Base-by-base conservation (phyloP, 2,329 filamentous ascomycete species). In the Cytospora paraplurivora region DNA sequence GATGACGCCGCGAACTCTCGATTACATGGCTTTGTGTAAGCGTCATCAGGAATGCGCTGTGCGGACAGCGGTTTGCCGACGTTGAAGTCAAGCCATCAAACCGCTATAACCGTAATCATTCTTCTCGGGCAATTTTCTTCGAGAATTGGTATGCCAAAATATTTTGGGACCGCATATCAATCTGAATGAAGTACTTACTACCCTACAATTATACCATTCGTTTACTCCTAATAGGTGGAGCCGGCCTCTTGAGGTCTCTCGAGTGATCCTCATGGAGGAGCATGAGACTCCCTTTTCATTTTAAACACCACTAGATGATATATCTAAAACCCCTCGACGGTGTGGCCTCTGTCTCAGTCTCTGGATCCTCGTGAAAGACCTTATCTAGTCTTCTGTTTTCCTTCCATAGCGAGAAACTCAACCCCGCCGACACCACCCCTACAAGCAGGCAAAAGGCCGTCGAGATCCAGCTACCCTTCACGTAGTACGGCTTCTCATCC, bases 401-500 rank as follows among this genome's bases (percentile, higher is more conserved):
- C 34, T 49, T 53, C 61, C 61, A 63, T 27, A 63, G 61, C 12
- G 56, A 63, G 55, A 59, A 54, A 27, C 61, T 63, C 47, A 63
- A 35, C 6, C 47, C 51, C 7, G 61, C 61, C 11, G 61, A 59
- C 13, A 63, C 51, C 7, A 59, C 56, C 6, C 33, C 37, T 13
- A 63, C 61, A 21, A 63, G 17, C 38, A 63, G 35, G 49, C 61
- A 63, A n/a, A 59, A 63, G 1, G 55, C 61, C 13, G 56, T 63
- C 1, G 61, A 63, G n/a, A 63, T 63, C 61, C 55, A 63, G 13
- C 55, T 59, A 7, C 75, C 75, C 37, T 73, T 74, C 3, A 70
- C 68, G 56, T 75, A 76, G 56, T 73, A 74, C 0, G 75, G 75
- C 11, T 63, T 69, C 15, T 77, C 72, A 50, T 38, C 69, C 1